Percentiles rank a stretch among this genome's conserved stretches.
Evolutionary conservation across 257 asterid species (phyloP).

Genomic region (Gentiana dahurica): DNA sequence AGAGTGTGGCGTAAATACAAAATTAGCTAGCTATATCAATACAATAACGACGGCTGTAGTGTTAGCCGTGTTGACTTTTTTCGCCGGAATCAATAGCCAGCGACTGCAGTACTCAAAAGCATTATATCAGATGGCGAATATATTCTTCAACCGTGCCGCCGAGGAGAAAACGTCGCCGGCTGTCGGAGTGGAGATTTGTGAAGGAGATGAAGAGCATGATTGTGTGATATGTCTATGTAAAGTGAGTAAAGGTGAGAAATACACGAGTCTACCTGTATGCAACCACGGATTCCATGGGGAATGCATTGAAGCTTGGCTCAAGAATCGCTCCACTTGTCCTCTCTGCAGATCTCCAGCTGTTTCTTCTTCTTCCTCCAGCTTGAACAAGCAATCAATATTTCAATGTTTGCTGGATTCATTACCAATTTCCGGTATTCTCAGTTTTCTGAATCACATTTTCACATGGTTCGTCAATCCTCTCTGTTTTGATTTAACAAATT

Average conservation of each 20-base stretch:
- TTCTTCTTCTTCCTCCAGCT: background rate
- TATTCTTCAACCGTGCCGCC: too few species aligned
- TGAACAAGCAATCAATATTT: too few species aligned
- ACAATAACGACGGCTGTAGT: too few species aligned
- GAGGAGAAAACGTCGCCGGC: too few species aligned
- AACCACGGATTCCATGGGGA: conserved; percentile 22
- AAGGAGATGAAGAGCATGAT: background rate
- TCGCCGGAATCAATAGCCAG: too few species aligned
- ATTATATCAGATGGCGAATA: too few species aligned
- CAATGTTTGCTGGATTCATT: background rate
- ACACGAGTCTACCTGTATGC: conserved; percentile 16
- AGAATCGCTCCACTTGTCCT: conserved; percentile 21
- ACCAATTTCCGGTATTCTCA: conserved; percentile 18
- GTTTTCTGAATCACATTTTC: conserved; percentile 3
- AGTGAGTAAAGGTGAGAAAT: conserved; percentile 16
- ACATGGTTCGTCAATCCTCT: conserved; percentile 11
- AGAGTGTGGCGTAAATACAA: too few species aligned
- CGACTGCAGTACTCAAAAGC: too few species aligned
- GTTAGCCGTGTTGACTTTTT: too few species aligned
- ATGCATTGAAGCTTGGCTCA: conserved; percentile 29
- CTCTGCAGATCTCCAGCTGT: conserved; percentile 11
- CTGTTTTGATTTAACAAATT: background rate
- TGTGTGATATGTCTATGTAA: conserved; percentile 25
- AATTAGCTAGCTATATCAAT: too few species aligned
- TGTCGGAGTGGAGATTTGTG: background rate